Conservation (phyloP, 495 filamentous ascomycete species). For the Trichoderma virens region DNA sequence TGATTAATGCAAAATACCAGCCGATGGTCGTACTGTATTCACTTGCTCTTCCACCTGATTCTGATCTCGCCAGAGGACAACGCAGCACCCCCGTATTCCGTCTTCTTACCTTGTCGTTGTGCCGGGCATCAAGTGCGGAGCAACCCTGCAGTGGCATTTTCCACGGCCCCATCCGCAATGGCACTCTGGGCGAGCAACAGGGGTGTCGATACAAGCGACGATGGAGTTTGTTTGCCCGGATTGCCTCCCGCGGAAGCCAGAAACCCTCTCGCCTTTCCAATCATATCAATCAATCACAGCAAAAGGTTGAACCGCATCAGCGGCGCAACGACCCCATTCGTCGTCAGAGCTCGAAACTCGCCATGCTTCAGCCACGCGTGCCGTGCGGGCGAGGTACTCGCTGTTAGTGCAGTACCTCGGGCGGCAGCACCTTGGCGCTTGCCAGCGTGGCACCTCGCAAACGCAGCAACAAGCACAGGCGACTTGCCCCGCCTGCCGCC, state of each 20-base stretch:
- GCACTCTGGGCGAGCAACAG: neutral
- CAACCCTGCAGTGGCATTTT: neutral
- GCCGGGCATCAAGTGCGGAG: neutral
- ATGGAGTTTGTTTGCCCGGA: no score
- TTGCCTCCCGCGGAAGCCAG: no score
- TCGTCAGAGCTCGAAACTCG: neutral
- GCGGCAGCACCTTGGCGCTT: neutral
- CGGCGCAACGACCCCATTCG: neutral
- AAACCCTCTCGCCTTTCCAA: no score
- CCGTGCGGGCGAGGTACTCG: neutral
- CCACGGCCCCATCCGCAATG: neutral
- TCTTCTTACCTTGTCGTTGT: neutral
- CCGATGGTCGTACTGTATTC: no score
- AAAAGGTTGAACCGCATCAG: constrained; percentile 1
- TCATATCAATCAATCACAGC: no score
- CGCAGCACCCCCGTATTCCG: neutral
- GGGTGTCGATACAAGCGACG: neutral
- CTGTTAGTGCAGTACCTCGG: neutral
- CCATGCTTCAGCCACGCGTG: neutral
- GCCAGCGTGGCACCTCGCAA: constrained; percentile 1
- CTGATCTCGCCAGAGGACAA: neutral
- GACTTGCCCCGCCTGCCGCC: neutral
- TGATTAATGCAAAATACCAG: no score
- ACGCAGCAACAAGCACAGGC: constrained; percentile 3
- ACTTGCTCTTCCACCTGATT: no score